Base-by-base conservation (phyloP, 2,329 filamentous ascomycete species). In the Nigrograna mackinnonii region DNA sequence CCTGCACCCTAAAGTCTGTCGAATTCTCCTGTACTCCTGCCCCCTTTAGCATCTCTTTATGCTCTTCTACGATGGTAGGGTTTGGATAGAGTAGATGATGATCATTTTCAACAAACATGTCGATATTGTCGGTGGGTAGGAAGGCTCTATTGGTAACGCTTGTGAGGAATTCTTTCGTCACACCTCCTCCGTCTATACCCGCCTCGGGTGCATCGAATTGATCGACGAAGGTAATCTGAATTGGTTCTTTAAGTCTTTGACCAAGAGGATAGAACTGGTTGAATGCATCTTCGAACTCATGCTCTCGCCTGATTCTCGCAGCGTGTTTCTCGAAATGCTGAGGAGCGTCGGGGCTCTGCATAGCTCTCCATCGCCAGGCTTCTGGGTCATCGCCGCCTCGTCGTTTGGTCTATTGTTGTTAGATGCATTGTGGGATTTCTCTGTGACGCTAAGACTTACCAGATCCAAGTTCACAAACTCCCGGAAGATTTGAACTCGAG, bases 171-270 rank as follows among this genome's bases (percentile, higher is more conserved):
- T 99, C 94, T 57, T 99, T 99, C 2, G 92, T 96, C 6, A 99
- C 94, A 49, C 94, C 94, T 6, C 94, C 94, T 0, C 94, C 94
- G 62, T 99, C 94, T 41, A 99, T 97, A 7, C 94, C 94, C 11
- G 92, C 92, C 70, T 99, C 94, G 6, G 83, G 78, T 1, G 86
- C 82, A 47, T 87, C 88, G 54, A 95, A 99, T 46, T 91, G 82
- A 63, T 99, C 94, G 32, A 96, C 85, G 65, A 99, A 99, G 0
- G 89, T 94, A 58, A 99, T 97, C 61, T 95, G 90, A 24, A 99
- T 96, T 0, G 91, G 90, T 61, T 97, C 92, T 63, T 97, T 97
- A 42, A 99, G 71, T 1, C 85, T 86, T 12, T 92, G 87, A 0
- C 87, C 87, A 4, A 97, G 77, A 1, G 80, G 68, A 57, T 90